Evolutionary conservation across 306 rosid genomes (phyloP).

Genomic region (Castanea crenata): DNA sequence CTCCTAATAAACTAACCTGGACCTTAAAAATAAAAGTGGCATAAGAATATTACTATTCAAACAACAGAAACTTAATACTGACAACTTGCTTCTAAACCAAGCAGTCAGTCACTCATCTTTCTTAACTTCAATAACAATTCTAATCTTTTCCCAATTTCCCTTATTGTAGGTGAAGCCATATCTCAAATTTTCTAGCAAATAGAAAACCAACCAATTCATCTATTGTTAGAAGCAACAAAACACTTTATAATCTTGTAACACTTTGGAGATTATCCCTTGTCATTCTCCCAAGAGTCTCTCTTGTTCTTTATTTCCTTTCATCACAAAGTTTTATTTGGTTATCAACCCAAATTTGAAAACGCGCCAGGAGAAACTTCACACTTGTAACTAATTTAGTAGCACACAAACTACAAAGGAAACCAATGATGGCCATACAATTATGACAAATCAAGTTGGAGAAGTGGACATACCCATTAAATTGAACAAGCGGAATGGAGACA

Average conservation of each 20-base stretch:
- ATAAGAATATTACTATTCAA: not conserved
- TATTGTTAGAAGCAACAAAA: too few relatives aligned
- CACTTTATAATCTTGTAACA: too few relatives aligned
- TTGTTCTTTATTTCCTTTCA: not conserved
- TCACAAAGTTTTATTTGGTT: not conserved
- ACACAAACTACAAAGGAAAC: not conserved
- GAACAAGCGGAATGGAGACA: constrained; percentile 95
- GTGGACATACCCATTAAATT: constrained; percentile 89
- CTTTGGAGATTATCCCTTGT: not conserved
- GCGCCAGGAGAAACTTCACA: not conserved
- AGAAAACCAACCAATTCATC: not conserved
- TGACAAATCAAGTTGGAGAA: constrained; percentile 77
- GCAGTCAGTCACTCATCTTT: not conserved
- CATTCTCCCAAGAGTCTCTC: not conserved
- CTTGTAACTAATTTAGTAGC: constrained; percentile 6
- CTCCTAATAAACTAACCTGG: not conserved
- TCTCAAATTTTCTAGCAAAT: not conserved
- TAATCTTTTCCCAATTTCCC: not conserved
- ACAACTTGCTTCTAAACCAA: not conserved
- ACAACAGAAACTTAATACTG: not conserved
- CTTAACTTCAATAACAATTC: not conserved
- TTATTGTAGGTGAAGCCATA: not conserved
- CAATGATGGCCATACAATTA: constrained; percentile 2
- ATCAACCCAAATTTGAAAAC: not conserved
- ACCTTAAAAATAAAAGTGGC: not conserved